Base-by-base conservation (phyloP, 139 green algal species). In the Chlorella sp. region DNA sequence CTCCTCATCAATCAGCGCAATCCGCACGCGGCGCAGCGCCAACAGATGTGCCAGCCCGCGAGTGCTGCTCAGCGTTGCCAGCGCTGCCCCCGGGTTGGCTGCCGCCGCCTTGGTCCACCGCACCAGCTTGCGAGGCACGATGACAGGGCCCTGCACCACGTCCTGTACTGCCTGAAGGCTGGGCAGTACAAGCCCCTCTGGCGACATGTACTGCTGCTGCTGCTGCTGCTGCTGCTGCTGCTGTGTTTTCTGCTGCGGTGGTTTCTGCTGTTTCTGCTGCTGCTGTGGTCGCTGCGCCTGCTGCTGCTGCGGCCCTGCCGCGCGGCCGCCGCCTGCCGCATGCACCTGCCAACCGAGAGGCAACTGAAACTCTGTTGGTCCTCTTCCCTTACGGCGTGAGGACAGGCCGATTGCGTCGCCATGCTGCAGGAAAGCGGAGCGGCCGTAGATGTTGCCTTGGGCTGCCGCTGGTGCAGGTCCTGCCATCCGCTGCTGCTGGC, bases 201-300 rank as follows among this genome's bases (percentile, higher is more conserved):
- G 84, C 30, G 84, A 88, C 11, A 88, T 21, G 39, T 81, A 88
- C 39, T 34, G 36, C 61, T 80, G 68, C 84, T 87, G 83, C 36
- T 60, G 53, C 60, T 37, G 26, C 9, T 34, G 24, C 81, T 85
- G 80, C 48, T 87, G 83, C n/a, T 5, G 1, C 64, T 64, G 61
- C 83, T 48, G 21, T 5, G 34, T 21, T 24, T 80, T 37, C 37
- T 78, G 15, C 24, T 75, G 57, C 21, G 53, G 61, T 64, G 79
- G 39, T 16, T n/a, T 14, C 21, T 61, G 26, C 77, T 83, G 77
- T 39, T 26, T 14, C 32, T 53, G 81, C 57, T 60, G 82, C 82
- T 66, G 84, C 84, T 64, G 40, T 40, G 16, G 61, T 68, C 14
- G 36, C 57, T 85, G 75, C 1, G 15, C 75, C 12, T 32, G 15